A percentile compares a stretch with the other conserved stretches of the same genome.
phyloP scores from a whole-genome alignment of 1,284 basidiomycete species.

The Ustilago sp. region DNA sequence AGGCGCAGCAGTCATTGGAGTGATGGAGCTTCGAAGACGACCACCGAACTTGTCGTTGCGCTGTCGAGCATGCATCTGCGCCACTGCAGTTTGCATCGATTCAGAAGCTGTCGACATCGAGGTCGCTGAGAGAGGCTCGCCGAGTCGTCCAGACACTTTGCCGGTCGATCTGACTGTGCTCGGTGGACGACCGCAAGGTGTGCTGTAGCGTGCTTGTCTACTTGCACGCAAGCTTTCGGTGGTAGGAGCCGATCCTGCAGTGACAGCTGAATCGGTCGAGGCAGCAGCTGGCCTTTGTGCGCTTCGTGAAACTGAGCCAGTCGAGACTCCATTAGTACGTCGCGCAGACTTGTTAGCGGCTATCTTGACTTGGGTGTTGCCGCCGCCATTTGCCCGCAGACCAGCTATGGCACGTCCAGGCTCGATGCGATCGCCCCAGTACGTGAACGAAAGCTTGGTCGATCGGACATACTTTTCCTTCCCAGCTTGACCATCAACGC shows the following conservation, averaged over 20 bases:
- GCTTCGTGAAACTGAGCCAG: not conserved
- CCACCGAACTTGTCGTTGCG: constrained; percentile 52
- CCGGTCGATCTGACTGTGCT: not conserved
- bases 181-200: not conserved
- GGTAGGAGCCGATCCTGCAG: constrained; percentile 7
- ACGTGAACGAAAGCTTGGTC: constrained; percentile 61
- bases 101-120: constrained; percentile 42
- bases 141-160: constrained; percentile 32
- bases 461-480: constrained; percentile 55
- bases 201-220: constrained; percentile 21
- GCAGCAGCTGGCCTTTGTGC: constrained; percentile 8
- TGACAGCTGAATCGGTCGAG: constrained; percentile 12
- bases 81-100: constrained; percentile 45
- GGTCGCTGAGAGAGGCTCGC: constrained; percentile 40
- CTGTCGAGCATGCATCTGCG: constrained; percentile 48
- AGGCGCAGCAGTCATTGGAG: not conserved
- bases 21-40: constrained; percentile 28
- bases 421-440: constrained; percentile 58
- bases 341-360: not conserved
- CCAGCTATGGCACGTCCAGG: constrained; percentile 34
- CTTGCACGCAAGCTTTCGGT: not conserved
- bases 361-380: not conserved
- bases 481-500: constrained; percentile 44
- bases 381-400: not conserved
- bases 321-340: constrained; percentile 3